Evolutionary conservation across 345 rosid species (phyloP).

Genomic region (Gossypium rotundifolium): DNA sequence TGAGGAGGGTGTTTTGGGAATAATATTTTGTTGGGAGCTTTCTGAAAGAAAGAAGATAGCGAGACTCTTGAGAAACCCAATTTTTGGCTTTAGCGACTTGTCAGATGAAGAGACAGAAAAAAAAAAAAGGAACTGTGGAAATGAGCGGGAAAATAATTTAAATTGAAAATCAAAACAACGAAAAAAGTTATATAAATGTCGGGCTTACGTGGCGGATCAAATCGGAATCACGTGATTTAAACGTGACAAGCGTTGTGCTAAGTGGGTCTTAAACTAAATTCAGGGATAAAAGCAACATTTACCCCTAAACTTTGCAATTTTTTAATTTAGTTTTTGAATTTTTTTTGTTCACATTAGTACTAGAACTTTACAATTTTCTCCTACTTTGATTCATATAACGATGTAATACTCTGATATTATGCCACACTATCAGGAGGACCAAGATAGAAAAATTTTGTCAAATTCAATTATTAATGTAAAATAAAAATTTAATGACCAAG

Average conservation of each 20-base stretch:
- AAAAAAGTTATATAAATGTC: not conserved
- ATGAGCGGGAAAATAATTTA: slow-evolving; percentile 9
- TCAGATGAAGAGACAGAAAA: slow-evolving; percentile 18
- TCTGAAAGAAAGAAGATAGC: not conserved
- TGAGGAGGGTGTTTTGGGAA: slow-evolving; percentile 4
- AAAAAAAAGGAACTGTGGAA: not conserved
- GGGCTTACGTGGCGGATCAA: slow-evolving; percentile 6
- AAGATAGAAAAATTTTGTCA: no score
- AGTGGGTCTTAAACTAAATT: no score
- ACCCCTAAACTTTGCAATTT: no score
- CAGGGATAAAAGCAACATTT: no score
- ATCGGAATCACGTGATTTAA: not conserved
- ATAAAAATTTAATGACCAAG: no score
- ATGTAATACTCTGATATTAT: no score
- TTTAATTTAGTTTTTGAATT: no score
- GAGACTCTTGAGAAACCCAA: not conserved
- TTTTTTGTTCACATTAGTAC: no score
- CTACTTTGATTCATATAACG: no score
- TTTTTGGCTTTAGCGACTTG: not conserved
- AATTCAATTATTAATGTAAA: no score
- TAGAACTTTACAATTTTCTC: no score
- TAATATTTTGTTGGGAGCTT: not conserved
- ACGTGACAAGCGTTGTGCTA: not conserved
- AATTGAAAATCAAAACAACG: slow-evolving; percentile 2
- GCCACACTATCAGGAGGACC: rapidly evolving